phyloP scores from a whole-genome alignment of 768 basidiomycete genomes.

The Lactarius evosmus region DNA sequence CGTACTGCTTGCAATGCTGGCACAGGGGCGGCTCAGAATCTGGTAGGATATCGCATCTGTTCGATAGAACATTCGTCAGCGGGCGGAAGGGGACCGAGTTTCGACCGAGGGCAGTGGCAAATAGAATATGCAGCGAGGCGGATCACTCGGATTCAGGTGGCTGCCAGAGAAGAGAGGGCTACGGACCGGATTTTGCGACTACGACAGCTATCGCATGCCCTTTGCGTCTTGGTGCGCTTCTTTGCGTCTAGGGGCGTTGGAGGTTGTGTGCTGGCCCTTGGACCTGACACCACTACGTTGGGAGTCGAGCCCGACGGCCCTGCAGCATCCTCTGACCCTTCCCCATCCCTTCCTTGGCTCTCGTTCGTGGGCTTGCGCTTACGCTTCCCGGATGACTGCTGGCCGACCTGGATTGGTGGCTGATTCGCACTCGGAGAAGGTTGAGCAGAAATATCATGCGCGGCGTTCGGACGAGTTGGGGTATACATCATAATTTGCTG shows the following conservation, averaged over 20 bases:
- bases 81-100: constrained; percentile 10
- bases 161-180: constrained; percentile 5
- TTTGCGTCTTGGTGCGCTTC: constrained; percentile 89
- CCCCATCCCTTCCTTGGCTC: constrained; percentile 32
- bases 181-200: constrained; percentile 80
- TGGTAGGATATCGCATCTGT: constrained; percentile 77
- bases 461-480: constrained; percentile 39
- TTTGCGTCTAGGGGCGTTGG: constrained; percentile 54
- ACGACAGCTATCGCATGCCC: constrained; percentile 90
- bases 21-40: constrained; percentile 80
- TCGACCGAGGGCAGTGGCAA: constrained; percentile 5
- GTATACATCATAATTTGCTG: constrained; percentile 69
- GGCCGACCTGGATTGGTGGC: constrained; percentile 16
- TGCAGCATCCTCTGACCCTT: constrained; percentile 60
- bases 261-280: constrained; percentile 26
- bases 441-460: constrained; percentile 36
- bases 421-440: constrained; percentile 37
- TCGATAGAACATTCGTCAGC: constrained; percentile 24
- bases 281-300: constrained; percentile 33
- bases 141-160: not conserved
- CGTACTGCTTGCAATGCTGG: constrained; percentile 92
- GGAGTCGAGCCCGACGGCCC: constrained; percentile 49
- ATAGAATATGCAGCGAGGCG: constrained; percentile 15
- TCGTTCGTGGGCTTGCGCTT: constrained; percentile 49
- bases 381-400: constrained; percentile 46